Evolutionary conservation across 2,329 filamentous ascomycete genomes (phyloP).

Genomic region (Ceratocystis cubensis): DNA sequence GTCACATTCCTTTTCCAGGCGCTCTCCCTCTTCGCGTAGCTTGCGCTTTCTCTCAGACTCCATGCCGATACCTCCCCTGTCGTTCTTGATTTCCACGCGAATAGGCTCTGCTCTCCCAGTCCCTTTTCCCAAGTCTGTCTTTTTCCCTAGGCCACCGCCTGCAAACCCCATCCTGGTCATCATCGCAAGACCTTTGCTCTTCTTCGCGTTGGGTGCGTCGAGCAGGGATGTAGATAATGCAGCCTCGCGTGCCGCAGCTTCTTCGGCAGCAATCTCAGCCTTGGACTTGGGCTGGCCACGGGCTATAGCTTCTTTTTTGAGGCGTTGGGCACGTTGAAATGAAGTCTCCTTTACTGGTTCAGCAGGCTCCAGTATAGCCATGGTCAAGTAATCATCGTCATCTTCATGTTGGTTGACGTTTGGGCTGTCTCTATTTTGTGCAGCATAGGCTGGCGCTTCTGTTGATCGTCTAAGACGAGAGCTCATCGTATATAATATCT

Average conservation of each 20-base stretch:
- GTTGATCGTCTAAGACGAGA: background rate
- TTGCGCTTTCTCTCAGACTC: constrained; percentile 75
- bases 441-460: background rate
- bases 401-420: constrained; percentile 28
- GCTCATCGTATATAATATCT: background rate
- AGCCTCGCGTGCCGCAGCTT: constrained; percentile 57
- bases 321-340: constrained; percentile 40
- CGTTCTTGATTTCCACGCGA: constrained; percentile 61
- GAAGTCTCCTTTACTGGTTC: constrained; percentile 42
- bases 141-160: constrained; percentile 57
- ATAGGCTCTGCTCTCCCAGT: constrained; percentile 50
- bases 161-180: constrained; percentile 94
- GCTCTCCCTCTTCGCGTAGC: constrained; percentile 36
- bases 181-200: constrained; percentile 85
- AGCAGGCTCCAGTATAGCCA: constrained; percentile 62
- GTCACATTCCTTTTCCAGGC: constrained; percentile 41
- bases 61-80: constrained; percentile 69
- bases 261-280: constrained; percentile 65
- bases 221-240: constrained; percentile 66
- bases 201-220: constrained; percentile 40
- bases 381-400: constrained; percentile 94
- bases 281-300: constrained; percentile 64
- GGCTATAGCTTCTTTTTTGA: constrained; percentile 52
- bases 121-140: constrained; percentile 32
- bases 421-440: constrained; percentile 1